Evolutionary conservation across 192 early-diverging fungal species (phyloP), one percentile per base, ranked within the genome.

Genomic region (Gaertneriomyces semiglobifer): DNA sequence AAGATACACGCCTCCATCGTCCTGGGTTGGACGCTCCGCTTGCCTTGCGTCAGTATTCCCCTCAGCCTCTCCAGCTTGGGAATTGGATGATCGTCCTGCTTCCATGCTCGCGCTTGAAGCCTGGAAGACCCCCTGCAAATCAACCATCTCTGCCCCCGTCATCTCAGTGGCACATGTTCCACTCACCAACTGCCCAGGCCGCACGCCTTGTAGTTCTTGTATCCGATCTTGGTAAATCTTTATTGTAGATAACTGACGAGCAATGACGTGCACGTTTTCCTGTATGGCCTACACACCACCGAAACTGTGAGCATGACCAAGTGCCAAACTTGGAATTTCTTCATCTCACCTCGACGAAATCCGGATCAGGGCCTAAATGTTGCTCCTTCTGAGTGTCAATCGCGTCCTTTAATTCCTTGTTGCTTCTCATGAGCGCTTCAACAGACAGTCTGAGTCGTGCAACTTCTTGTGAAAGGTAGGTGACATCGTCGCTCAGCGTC

Each of bases 401-500:
- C 4, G 60, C 14, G 16, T 63, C 62, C 40, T 39, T 12, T 50
- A 63, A 16, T 53, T 63, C 62, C 20, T 55, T 14, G 47, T 63
- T 63, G 19, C 48, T 56, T 5, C 62, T 45, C 3, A 63, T 45
- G 1, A 63, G 19, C 6, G 53, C 12, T 20, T 63, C 62, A 16
- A 63, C 62, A 5, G 51, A 57, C 11, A 45, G 62, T n/a, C 62
- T 45, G 19, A 63, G 62, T 4, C 62, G 62, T 18, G 62, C 33
- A 14, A 44, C 40, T 63, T 63, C 62, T 51, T 63, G 20, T 53
- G 18, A 50, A 39, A 63, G 44, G 0, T 4, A 48, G 10, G 14
- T 50, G 50, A 50, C 51, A 38, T 57, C 39, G 12, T 57, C 55
- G n/a, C 20, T n/a, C n/a, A 52, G 5, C 20, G 50, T 6, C 20